Base-by-base conservation (phyloP, 345 rosid genomes). In the Citrus maxima region DNA sequence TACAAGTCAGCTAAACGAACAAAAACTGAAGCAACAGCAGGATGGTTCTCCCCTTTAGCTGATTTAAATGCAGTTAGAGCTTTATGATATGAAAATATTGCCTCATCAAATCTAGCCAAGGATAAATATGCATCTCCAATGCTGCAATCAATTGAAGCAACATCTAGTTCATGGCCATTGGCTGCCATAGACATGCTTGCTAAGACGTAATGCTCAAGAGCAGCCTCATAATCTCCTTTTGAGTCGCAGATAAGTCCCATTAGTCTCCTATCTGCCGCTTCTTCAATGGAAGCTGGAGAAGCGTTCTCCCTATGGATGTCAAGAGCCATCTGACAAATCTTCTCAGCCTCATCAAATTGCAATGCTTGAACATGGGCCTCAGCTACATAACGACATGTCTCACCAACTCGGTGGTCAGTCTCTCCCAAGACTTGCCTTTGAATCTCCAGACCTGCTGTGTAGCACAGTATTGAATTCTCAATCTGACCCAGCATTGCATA, bases 161-260 rank as follows among this genome's bases (percentile, higher is more conserved):
- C 95, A 13, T 92, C 98, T 42, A 84, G 81, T 69, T 90, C 91
- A 14, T 81, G 89, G 64, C 93, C 88, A 78, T 84, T 79, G 58
- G 94, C 85, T 2, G 96, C 86, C 96, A 93, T 88, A 0, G 99
- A 91, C 99, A 91, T 90, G 87, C 97, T 93, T 1, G 97, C 97
- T 35, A 94, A 77, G 74, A 90, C 95, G 51, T 88, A 90, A 82
- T 96, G 97, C 87, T 96, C 98, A 34, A 94, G 97, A 7, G 99
- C 97, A 55, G 88, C 85, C 77, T 93, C 97, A 32, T 88, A 84
- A 62, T 94, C 92, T 32, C 95, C 97, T 80, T 87, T 93, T 0
- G 91, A 92, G 70, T 94, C 98, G 24, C 90, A 89, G 59, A 96
- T 88, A 0, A 96, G 88, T 60, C 98, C 99, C 95, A 96, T 90